These are phyloP conservation scores for Blastocladiella emersonii DNA, from an alignment of 371 early-diverging fungal species.

Conservation along the genomic window DNA sequence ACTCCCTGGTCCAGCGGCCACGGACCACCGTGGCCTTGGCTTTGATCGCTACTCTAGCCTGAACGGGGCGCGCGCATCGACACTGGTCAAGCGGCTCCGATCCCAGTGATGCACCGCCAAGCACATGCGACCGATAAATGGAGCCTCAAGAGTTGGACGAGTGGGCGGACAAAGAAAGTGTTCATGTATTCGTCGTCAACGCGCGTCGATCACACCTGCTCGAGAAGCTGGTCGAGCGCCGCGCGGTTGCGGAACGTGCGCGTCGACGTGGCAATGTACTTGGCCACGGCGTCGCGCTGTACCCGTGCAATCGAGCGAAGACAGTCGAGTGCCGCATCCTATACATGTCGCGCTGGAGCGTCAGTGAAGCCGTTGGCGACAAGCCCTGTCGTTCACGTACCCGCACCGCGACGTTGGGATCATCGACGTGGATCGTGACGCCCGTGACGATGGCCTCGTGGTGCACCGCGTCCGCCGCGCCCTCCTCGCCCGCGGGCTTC, in stretches of 20 bases:
- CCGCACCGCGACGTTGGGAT: conserved; percentile 19
- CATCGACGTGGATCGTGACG: conserved; percentile 28
- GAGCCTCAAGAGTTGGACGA: too few relatives aligned
- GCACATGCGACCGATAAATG: too few relatives aligned
- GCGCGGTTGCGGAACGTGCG: not conserved
- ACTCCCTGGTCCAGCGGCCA: too few relatives aligned
- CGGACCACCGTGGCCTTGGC: too few relatives aligned
- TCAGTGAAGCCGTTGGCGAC: not conserved
- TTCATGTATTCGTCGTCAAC: too few relatives aligned
- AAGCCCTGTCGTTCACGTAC: conserved; percentile 5
- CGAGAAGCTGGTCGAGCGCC: not conserved
- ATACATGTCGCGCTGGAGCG: not conserved
- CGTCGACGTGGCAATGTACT: not conserved
- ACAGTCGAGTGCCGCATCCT: not conserved
- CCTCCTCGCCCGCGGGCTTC: not conserved
- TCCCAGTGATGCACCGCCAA: too few relatives aligned
- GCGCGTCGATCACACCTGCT: too few relatives aligned
- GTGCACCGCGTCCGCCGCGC: not conserved
- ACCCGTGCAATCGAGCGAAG: not conserved
- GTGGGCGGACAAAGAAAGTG: too few relatives aligned
- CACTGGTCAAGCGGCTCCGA: too few relatives aligned
- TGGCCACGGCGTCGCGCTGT: not conserved
- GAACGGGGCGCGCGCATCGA: too few relatives aligned
- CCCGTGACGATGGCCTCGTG: conserved; percentile 18
- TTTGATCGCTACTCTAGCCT: too few relatives aligned